Evolutionary conservation across 2,329 filamentous ascomycete genomes (phyloP), one percentile per base, ranked within the genome.

Genomic region (Diaporthe ilicicola): DNA sequence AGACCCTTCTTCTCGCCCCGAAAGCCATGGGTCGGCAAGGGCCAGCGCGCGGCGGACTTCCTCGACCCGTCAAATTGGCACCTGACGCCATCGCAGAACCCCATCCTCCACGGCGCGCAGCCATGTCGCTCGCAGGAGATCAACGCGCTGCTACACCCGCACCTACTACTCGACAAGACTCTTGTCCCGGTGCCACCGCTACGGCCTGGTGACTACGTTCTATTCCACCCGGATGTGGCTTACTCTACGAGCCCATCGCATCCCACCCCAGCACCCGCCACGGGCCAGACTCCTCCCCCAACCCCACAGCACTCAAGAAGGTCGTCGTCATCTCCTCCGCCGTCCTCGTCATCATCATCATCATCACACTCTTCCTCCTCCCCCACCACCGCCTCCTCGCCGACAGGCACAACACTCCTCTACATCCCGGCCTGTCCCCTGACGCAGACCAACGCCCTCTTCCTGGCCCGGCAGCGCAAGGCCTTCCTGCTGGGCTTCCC

Each of bases 111-210:
- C 22, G 94, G 94, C 9, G 92, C 93, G 0, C 78, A 81, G 83
- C 90, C 76, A 87, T 92, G 92, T 1, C 88, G 90, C 62, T 89
- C 89, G 3, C 93, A 94, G 76, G 92, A 94, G 77, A 87, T 94
- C 66, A 90, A 86, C 42, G 83, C 88, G 1, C 80, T 86, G n/a
- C 85, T 92, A 1, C 93, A 95, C 76, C 93, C 93, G 2, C 92
- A 95, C 76, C 84, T 95, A 10, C 84, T 91, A 48, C 86, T 95
- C 9, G 82, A 87, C 22, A 82, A 84, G 48, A 91, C 89, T 0
- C 93, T 95, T 89, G 87, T 94, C 0, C 88, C 91, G 70, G 84
- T 94, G 5, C 93, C 93, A 0, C 81, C 83, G 19, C 90, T 95
- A 13, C 82, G 86, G 37, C 92, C 93, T 0, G 93, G 93, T 4